Base-by-base conservation (phyloP, 306 rosid genomes). In the Ceratonia siliqua region DNA sequence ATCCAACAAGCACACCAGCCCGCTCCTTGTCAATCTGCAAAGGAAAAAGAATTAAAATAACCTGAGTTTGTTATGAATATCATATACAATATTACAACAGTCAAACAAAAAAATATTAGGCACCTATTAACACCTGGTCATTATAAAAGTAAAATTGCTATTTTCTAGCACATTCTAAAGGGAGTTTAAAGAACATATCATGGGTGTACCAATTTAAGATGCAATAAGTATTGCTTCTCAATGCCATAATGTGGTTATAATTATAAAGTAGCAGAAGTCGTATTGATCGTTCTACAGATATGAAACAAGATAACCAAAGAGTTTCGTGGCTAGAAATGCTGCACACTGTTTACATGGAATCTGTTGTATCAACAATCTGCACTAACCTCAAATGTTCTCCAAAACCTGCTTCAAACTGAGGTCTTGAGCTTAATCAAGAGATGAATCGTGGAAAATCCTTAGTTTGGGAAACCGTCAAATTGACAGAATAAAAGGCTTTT, bases 1-100 rank as follows among this genome's bases (percentile, higher is more conserved):
- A 87, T 66, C 99, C 97, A 46, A 94, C 96, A 21, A 94, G 90
- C 79, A 92, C 95, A 41, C 98, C 98, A 0, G 93, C 93, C 68
- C 91, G 81, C 15, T 82, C 78, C 83, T 91, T 93, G 79, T 93
- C 92, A 18, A 93, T 82, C 98, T 93, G 86, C 59, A 54, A 45
- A 12, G 4, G 14, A 77, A 42, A 21, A 49, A 76, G 24, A 84
- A 56, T 68, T 15, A 52, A 32, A 28, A 36, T 55, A 21, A 57
- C 7, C 52, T 55, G 18, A 25, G 39, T 38, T 8, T 10, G 25
- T 25, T 49, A 11, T 8, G 14, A 8, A 11, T 7, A 65, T 20
- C 8, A 35, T 17, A 63, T 13, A 11, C 27, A 38, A 56, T 2
- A 56, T 25, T 15, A 27, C 77, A 41, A 43, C 12, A 25, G 42